A percentile compares a stretch with the other conserved stretches of the same genome.
Evolutionary conservation across 257 asterid genomes (phyloP).

Genomic region (Capsicum rhomboideum): DNA sequence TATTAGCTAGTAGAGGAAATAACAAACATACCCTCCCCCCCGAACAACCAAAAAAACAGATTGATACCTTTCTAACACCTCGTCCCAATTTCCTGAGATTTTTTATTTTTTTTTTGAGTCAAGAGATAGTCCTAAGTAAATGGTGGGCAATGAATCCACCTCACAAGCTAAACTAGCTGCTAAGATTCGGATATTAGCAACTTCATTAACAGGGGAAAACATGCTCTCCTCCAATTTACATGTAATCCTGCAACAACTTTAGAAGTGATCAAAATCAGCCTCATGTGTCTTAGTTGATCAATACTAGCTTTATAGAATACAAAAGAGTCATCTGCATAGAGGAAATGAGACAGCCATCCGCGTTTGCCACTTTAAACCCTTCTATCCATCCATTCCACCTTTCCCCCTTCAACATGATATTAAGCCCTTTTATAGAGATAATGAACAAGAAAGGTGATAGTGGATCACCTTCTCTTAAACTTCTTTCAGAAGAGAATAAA

Average conservation of each 20-base stretch:
- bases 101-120: not conserved
- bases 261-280: not conserved
- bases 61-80: not conserved
- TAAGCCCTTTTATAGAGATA: not conserved
- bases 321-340: not conserved
- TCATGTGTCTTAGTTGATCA: not conserved
- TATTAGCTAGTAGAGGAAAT: no score
- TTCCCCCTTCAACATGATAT: not conserved
- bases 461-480: not conserved
- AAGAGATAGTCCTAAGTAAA: not conserved
- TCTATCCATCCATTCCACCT: not conserved
- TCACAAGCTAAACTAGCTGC: not conserved
- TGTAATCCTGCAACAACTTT: not conserved
- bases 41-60: no score
- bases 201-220: not conserved
- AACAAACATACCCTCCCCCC: no score
- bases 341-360: not conserved
- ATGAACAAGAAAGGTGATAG: not conserved
- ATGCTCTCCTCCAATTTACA: not conserved
- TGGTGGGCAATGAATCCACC: not conserved
- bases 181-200: not conserved
- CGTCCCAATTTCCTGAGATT: not conserved
- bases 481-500: not conserved
- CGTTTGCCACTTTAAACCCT: not conserved
- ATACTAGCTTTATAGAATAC: not conserved